Percentiles rank a stretch among this genome's conserved stretches.
phyloP scores from a whole-genome alignment of 257 asterid species.

The Scutellaria minor region DNA sequence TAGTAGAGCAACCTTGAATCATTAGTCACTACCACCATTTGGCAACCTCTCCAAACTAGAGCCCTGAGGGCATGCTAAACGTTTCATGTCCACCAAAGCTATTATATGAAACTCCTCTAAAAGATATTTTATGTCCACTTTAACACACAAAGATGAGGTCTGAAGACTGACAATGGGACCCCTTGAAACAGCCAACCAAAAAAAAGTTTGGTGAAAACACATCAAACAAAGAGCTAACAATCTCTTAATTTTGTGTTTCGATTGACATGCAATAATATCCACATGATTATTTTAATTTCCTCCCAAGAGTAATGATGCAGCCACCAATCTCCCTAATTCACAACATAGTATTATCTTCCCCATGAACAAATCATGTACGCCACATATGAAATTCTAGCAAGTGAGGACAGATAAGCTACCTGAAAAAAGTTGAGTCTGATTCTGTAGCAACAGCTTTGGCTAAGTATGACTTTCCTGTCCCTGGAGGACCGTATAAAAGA shows the following conservation, averaged over 20 bases:
- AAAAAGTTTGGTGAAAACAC: neutral
- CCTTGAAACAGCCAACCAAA: too few relatives aligned
- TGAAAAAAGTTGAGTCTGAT: conserved; percentile 65
- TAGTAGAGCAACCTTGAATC: too few relatives aligned
- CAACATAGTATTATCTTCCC: neutral
- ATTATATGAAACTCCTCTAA: too few relatives aligned
- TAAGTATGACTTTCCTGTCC: conserved; percentile 68
- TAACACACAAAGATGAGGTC: too few relatives aligned
- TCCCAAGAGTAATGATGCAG: conserved; percentile 9
- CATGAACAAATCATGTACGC: neutral
- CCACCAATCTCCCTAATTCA: neutral
- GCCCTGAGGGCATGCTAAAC: too few relatives aligned
- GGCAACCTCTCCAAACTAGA: too few relatives aligned
- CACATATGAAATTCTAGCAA: neutral
- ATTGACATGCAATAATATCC: neutral
- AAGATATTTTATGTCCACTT: too few relatives aligned
- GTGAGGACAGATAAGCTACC: conserved; percentile 40
- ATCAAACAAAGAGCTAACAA: neutral
- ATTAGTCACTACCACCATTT: too few relatives aligned
- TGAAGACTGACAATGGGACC: too few relatives aligned
- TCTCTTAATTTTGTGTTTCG: neutral
- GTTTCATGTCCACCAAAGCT: too few relatives aligned
- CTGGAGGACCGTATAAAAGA: conserved; percentile 67
- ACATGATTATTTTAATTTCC: neutral
- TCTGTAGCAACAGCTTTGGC: conserved; percentile 74